Base-by-base conservation (phyloP, 1,139 yeast species). In the Blastobotrys petasosporus region DNA sequence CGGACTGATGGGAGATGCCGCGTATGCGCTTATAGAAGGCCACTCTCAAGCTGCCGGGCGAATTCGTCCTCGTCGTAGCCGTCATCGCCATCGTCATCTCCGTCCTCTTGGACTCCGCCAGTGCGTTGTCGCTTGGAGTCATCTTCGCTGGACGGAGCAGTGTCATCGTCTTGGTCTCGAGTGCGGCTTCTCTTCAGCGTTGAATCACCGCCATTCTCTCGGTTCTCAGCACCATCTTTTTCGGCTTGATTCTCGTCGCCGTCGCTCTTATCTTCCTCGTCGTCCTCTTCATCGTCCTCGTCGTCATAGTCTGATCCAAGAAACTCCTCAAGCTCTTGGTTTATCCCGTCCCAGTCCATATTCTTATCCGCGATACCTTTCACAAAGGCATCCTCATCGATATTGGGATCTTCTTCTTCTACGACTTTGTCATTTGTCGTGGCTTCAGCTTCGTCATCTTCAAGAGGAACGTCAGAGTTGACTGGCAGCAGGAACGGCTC, bases 401-500 rank as follows among this genome's bases (percentile, higher is more conserved):
- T 53, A 30, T 52, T 56, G 2, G 44, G 51, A 25, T 54, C 73
- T 10, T 71, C 76, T 28, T 70, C 81, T 6, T 74, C 80, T 45
- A 76, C 73, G 20, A 15, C 28, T 51, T 51, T 11, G 15, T 20
- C 9, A 30, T 37, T 16, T 41, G 38, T 37, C 42, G 28, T 17
- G 30, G 35, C 32, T 30, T 42, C 36, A 6, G 25, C 39, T 17
- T 32, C 37, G 30, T 39, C 49, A 17, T 43, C 36, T 33, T 51
- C 47, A 32, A 42, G 28, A 15, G 30, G 42, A 10, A 38, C 39
- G 12, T 37, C 39, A n/a, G 25, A 37, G 6, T 17, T 35, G 16
- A 48, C 46, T 9, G 69, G 65, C n/a, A 88, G 68, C 42, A 73
- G 64, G 61, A 73, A 88, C 7, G 76, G 78, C 2, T 63, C 69